Evolutionary conservation across 192 early-diverging fungal species (phyloP), one percentile per base, ranked within the genome.

Genomic region (Coemansia sp.): DNA sequence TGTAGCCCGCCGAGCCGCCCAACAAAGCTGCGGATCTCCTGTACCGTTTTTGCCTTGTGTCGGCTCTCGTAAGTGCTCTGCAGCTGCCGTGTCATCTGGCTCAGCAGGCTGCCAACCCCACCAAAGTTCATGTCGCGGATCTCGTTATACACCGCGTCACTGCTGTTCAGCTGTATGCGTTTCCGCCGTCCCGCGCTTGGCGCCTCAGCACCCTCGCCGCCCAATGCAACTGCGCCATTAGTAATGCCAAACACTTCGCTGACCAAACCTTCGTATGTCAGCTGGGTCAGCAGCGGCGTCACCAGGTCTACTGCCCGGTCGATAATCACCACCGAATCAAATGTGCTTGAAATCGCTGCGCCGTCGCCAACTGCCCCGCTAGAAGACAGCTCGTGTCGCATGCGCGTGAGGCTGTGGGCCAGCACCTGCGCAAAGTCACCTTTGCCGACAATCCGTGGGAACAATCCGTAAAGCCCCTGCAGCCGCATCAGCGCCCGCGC

Each of bases 221-320:
- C 59, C 23, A 71, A 56, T 17, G 70, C 51, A 53, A 83, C 59
- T 0, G 69, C 66, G 20, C 80, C 75, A 67, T 78, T 82, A 27
- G 79, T 74, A 39, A 98, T 95, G 6, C 91, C 90, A 67, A 92
- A 95, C 8, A 91, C 85, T 74, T 98, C 97, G 76, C 97, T 95
- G 64, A 99, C 88, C 22, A 99, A 82, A 4, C 97, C 97, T 80
- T 98, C 93, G 75, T 98, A 99, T 0, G 97, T 98, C 61, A 98
- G 83, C 73, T 96, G 94, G 0, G 95, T 99, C 67, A 94, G 91
- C 31, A 99, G 76, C 8, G 95, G 96, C 4, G 95, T 97, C 32
- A 94, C 82, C 51, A 96, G 65, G 72, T 99, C 97, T 4, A 95
- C 93, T 22, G 84, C 86, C 2, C 96, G 85, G 64, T 99, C 97